These are phyloP conservation scores for Hysterangium stoloniferum DNA, from an alignment of 768 basidiomycete species.

Conservation along the genomic window DNA sequence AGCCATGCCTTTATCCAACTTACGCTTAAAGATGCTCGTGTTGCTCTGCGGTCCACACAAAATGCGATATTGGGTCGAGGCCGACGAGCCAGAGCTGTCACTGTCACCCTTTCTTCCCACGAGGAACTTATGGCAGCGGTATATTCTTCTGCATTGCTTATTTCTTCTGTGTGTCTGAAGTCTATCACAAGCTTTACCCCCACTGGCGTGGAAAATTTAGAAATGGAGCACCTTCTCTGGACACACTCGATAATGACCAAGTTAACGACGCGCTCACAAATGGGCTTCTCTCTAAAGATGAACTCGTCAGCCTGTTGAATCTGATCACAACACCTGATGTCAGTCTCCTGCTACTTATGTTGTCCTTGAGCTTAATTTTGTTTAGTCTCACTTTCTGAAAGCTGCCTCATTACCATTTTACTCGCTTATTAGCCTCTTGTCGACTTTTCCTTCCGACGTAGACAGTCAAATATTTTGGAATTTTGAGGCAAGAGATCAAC, in stretches of 20 bases:
- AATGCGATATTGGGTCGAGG: slow-evolving; percentile 69
- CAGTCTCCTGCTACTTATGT: slow-evolving; percentile 22
- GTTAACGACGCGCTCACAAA: slow-evolving; percentile 54
- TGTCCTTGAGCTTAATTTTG: background rate
- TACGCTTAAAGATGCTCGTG: slow-evolving; percentile 47
- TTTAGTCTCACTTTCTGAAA: slow-evolving; percentile 79
- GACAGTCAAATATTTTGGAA: slow-evolving; percentile 77
- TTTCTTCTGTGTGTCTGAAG: slow-evolving; percentile 5
- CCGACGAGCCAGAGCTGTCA: slow-evolving; percentile 73
- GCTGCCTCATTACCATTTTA: slow-evolving; percentile 77
- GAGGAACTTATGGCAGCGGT: slow-evolving; percentile 80
- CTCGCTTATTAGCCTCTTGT: slow-evolving; percentile 62
- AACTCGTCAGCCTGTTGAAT: slow-evolving; percentile 57
- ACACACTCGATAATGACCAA: slow-evolving; percentile 49
- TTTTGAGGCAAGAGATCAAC: slow-evolving; percentile 46
- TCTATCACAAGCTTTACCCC: slow-evolving; percentile 57
- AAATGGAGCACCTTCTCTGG: slow-evolving; percentile 58
- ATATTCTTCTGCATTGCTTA: slow-evolving; percentile 20
- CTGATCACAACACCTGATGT: slow-evolving; percentile 76
- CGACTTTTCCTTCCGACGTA: slow-evolving; percentile 70
- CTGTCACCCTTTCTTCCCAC: slow-evolving; percentile 71
- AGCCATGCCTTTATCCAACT: slow-evolving; percentile 83
- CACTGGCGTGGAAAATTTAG: slow-evolving; percentile 73
- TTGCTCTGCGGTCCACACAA: slow-evolving; percentile 51
- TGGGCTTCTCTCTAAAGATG: slow-evolving; percentile 58